Conservation (phyloP, 257 asterid species). For the Fraxinus cuspidata region DNA sequence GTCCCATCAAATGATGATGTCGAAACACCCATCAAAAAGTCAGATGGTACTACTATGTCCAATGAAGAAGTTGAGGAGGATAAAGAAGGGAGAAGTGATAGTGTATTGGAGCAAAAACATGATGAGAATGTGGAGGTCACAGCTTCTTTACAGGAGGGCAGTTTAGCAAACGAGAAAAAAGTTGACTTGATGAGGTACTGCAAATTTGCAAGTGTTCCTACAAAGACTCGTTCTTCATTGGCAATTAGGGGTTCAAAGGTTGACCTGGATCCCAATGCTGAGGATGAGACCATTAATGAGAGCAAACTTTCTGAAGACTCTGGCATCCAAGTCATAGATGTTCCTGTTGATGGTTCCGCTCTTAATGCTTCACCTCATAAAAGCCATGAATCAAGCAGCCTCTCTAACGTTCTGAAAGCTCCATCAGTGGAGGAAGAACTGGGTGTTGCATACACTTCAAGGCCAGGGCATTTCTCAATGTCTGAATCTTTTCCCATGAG, state of each 20-base stretch:
- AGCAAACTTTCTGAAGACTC: slow-evolving; percentile 47
- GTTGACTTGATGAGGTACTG: slow-evolving; percentile 58
- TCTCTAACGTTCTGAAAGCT: slow-evolving; percentile 34
- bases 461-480: slow-evolving; percentile 27
- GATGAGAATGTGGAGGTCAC: slow-evolving; percentile 35
- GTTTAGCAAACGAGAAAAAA: slow-evolving; percentile 34
- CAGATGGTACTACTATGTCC: slow-evolving; percentile 33
- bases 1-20: slow-evolving; percentile 34
- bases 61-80: slow-evolving; percentile 37
- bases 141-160: slow-evolving; percentile 34
- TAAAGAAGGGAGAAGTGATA: slow-evolving; percentile 32
- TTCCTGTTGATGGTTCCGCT: slow-evolving; percentile 41
- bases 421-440: slow-evolving; percentile 36
- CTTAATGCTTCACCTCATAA: slow-evolving; percentile 43
- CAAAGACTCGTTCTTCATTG: slow-evolving; percentile 70
- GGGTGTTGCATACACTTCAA: slow-evolving; percentile 29
- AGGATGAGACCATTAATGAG: slow-evolving; percentile 36
- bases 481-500: slow-evolving; percentile 39
- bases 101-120: slow-evolving; percentile 35
- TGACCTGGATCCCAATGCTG: slow-evolving; percentile 37
- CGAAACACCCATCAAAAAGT: slow-evolving; percentile 40
- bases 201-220: slow-evolving; percentile 63
- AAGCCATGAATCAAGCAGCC: slow-evolving; percentile 32
- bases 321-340: slow-evolving; percentile 39
- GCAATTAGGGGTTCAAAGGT: slow-evolving; percentile 47